Percentiles rank a stretch among this genome's conserved stretches.
These are phyloP conservation scores for Apiotrichum gamsii DNA, from an alignment of 1,284 basidiomycete species.

Conservation along the genomic window DNA sequence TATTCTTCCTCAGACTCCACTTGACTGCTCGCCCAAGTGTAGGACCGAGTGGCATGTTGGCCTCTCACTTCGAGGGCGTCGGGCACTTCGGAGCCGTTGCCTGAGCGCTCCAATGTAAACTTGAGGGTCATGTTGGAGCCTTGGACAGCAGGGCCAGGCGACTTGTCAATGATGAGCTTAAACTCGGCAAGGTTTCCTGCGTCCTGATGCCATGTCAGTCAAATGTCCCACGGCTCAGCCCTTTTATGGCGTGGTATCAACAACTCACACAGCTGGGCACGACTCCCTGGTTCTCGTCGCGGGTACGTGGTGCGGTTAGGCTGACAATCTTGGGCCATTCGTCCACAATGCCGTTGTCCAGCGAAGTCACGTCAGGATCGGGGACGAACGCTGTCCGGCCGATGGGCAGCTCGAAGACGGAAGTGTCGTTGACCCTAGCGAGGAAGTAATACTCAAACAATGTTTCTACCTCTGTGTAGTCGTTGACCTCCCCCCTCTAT, in stretches of 20 bases:
- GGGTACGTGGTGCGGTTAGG: background rate
- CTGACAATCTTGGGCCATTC: background rate
- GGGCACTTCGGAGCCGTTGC: conserved; percentile 25
- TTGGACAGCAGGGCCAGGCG: background rate
- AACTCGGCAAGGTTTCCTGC: conserved; percentile 18
- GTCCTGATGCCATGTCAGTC: conserved; percentile 14
- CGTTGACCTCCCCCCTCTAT: background rate
- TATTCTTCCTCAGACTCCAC: conserved; percentile 8
- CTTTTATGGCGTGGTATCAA: too few relatives aligned
- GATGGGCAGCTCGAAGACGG: conserved; percentile 20
- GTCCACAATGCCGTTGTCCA: background rate
- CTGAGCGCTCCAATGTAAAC: conserved; percentile 14
- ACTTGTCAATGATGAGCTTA: conserved; percentile 5
- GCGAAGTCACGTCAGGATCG: background rate
- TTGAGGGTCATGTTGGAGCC: conserved; percentile 15
- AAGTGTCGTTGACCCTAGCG: conserved; percentile 15
- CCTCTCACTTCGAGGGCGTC: conserved; percentile 2
- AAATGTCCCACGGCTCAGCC: background rate
- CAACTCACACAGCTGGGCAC: background rate
- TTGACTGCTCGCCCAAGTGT: conserved; percentile 10
- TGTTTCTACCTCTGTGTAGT: conserved; percentile 9
- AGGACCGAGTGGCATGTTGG: background rate
- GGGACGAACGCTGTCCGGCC: conserved; percentile 23
- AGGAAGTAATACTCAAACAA: conserved; percentile 26
- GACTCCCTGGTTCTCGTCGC: background rate